A percentile compares a stretch with the other conserved stretches of the same genome.
These are phyloP conservation scores for Saksenaea vasiformis DNA, from an alignment of 371 early-diverging fungal genomes.

Conservation along the genomic window DNA sequence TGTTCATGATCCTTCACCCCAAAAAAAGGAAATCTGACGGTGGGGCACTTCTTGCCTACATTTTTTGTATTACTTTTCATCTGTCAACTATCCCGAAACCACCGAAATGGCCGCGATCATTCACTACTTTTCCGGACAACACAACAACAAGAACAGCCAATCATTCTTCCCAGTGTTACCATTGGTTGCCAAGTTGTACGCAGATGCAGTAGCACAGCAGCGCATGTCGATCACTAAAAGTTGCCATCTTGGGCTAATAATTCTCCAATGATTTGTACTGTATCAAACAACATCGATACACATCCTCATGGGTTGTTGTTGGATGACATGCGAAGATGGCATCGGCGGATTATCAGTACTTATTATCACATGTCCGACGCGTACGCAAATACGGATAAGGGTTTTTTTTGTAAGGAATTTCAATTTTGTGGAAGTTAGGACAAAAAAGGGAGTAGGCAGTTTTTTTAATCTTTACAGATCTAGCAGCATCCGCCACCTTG, in stretches of 20 bases:
- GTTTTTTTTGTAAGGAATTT: neutral
- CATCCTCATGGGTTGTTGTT: neutral
- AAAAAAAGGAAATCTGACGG: neutral
- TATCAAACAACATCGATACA: neutral
- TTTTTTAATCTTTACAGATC: neutral
- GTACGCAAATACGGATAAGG: neutral
- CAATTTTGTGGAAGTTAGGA: neutral
- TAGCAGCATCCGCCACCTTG: slow-evolving; percentile 79
- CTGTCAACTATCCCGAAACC: too few species aligned
- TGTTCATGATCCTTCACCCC: neutral
- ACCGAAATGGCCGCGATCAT: neutral
- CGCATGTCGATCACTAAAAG: neutral
- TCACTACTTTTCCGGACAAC: too few species aligned
- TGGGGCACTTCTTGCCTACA: neutral
- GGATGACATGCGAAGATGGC: neutral
- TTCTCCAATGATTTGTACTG: neutral
- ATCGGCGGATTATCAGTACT: neutral
- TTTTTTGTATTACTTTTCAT: neutral
- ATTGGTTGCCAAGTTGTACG: slow-evolving; percentile 6
- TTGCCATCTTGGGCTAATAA: neutral
- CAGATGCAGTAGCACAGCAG: slow-evolving; percentile 2
- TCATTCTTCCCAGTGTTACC: neutral
- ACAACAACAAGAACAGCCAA: too few species aligned
- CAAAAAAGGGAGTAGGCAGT: neutral
- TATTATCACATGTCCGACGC: neutral